phyloP scores from a whole-genome alignment of 2,329 filamentous ascomycete species.

The Paecilomyces sp. region DNA sequence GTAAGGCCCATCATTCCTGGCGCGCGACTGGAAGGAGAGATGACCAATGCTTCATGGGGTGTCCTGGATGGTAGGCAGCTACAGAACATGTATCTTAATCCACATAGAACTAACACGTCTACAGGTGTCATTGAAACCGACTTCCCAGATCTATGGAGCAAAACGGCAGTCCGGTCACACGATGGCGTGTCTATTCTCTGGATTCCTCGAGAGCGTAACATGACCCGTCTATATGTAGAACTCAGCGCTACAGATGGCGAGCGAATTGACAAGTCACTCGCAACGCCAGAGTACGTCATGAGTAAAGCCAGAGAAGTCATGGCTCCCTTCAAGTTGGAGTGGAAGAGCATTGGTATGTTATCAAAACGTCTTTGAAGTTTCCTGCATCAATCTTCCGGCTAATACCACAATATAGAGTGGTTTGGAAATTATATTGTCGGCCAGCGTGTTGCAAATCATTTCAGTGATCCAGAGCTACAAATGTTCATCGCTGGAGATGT shows the following conservation, averaged over 20 bases:
- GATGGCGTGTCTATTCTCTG: constrained; percentile 64
- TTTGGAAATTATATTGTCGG: constrained; percentile 46
- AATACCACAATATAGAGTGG: constrained; percentile 31
- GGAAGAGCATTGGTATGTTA: constrained; percentile 32
- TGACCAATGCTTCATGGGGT: constrained; percentile 58
- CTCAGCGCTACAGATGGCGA: constrained; percentile 19
- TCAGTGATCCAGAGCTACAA: constrained; percentile 33
- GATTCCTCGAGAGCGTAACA: constrained; percentile 64
- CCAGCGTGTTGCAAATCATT: constrained; percentile 41
- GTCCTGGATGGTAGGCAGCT: constrained; percentile 58
- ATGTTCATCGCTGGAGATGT: constrained; percentile 46
- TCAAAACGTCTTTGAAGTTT: not conserved
- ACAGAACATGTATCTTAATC: not conserved
- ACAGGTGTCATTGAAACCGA: constrained; percentile 52
- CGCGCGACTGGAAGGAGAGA: constrained; percentile 42
- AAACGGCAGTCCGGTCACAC: constrained; percentile 62
- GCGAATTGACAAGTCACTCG: constrained; percentile 22
- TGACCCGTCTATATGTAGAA: constrained; percentile 56
- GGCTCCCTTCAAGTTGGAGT: constrained; percentile 38
- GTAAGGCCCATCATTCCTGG: constrained; percentile 58
- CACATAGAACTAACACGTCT: not conserved
- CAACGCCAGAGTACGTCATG: constrained; percentile 63
- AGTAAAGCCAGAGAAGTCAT: constrained; percentile 39
- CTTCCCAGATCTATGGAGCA: constrained; percentile 70
- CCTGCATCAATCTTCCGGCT: not conserved